Evolutionary conservation across 2,329 filamentous ascomycete genomes (phyloP).

Genomic region (Intubia oerlemansii): DNA sequence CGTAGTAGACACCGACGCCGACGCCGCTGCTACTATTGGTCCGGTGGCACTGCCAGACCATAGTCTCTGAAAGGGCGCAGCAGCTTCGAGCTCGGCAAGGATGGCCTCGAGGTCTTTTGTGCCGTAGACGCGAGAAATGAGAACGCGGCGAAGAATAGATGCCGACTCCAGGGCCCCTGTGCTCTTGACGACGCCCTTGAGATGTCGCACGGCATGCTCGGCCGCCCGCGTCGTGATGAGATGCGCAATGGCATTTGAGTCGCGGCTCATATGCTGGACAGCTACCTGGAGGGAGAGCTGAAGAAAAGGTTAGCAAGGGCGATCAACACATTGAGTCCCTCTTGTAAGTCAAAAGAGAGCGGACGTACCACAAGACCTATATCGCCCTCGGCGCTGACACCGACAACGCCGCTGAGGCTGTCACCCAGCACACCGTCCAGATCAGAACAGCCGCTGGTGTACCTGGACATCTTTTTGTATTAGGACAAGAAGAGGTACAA

Average conservation of each 20-base stretch:
- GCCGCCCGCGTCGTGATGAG: slow-evolving; percentile 27
- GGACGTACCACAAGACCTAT: slow-evolving; percentile 15
- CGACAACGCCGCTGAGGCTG: slow-evolving; percentile 20
- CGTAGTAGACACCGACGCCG: neutral
- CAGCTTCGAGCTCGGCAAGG: slow-evolving; percentile 18
- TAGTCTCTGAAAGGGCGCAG: slow-evolving; percentile 5
- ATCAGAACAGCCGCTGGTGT: slow-evolving; percentile 23
- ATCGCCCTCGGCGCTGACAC: slow-evolving; percentile 30
- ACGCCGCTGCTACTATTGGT: too few relatives aligned
- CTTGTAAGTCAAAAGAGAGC: too few relatives aligned
- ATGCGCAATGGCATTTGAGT: slow-evolving; percentile 12
- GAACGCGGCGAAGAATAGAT: slow-evolving; percentile 23
- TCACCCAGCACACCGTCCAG: slow-evolving; percentile 27
- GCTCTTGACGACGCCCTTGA: slow-evolving; percentile 20
- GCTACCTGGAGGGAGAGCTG: slow-evolving; percentile 24
- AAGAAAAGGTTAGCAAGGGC: too few relatives aligned
- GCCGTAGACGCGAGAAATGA: slow-evolving; percentile 35
- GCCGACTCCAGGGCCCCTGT: too few relatives aligned
- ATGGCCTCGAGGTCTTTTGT: slow-evolving; percentile 36
- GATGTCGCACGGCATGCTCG: slow-evolving; percentile 17
- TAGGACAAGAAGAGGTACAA: too few relatives aligned
- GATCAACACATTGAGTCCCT: too few relatives aligned
- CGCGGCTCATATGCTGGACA: slow-evolving; percentile 16
- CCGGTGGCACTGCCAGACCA: too few relatives aligned
- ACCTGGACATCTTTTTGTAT: too few relatives aligned